These are phyloP conservation scores for Aplosporella prunicola DNA, from an alignment of 2,329 filamentous ascomycete species.

Conservation along the genomic window DNA sequence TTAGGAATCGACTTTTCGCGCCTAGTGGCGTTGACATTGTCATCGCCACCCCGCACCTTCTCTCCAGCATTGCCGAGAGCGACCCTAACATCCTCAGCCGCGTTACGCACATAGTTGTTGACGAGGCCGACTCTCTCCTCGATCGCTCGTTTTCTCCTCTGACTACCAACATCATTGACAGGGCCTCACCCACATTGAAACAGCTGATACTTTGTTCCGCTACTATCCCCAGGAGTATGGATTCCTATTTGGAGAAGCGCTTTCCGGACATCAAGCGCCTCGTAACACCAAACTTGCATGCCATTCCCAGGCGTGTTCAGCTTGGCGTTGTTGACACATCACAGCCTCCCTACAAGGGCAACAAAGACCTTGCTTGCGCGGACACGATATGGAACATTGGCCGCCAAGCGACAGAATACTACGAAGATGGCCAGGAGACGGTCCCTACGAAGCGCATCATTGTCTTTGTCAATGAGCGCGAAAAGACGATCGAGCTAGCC, in stretches of 20 bases:
- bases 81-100: conserved; percentile 91
- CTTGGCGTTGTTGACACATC: conserved; percentile 87
- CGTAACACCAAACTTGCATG: conserved; percentile 90
- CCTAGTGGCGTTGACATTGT: conserved; percentile 75
- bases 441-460: conserved; percentile 70
- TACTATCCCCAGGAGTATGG: conserved; percentile 84
- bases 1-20: conserved; percentile 75
- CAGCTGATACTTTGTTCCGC: conserved; percentile 91
- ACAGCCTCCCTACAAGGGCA: conserved; percentile 85
- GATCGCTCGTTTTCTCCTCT: conserved; percentile 84
- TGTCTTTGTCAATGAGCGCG: conserved; percentile 94
- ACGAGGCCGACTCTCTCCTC: conserved; percentile 92
- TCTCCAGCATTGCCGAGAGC: conserved; percentile 76
- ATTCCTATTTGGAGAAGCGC: conserved; percentile 69
- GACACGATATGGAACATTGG: conserved; percentile 92
- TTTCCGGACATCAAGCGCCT: conserved; percentile 79
- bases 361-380: conserved; percentile 86
- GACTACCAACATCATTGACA: conserved; percentile 75
- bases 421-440: conserved; percentile 36
- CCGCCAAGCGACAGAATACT: conserved; percentile 50
- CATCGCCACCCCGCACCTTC: conserved; percentile 78
- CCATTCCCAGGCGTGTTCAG: conserved; percentile 88
- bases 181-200: conserved; percentile 67
- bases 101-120: conserved; percentile 78
- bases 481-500: conserved; percentile 73